Percentiles rank a stretch among this genome's conserved stretches.
Evolutionary conservation across 345 rosid genomes (phyloP).

Genomic region (Kernera saxatilis): DNA sequence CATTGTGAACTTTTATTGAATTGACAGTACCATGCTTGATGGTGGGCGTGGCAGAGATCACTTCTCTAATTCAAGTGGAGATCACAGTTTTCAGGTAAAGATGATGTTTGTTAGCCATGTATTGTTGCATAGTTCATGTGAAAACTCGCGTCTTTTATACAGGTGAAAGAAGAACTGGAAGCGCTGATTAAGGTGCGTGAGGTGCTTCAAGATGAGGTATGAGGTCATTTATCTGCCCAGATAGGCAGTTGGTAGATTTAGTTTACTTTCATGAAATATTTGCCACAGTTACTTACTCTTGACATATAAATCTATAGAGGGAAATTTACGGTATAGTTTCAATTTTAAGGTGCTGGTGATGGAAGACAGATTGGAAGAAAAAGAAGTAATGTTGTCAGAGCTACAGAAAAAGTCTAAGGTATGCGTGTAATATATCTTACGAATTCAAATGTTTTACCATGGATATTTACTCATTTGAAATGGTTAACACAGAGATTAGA

Average conservation of each 20-base stretch:
- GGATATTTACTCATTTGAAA: slow-evolving; percentile 23
- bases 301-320: neutral
- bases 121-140: neutral
- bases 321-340: slow-evolving; percentile 7
- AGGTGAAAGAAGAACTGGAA: slow-evolving; percentile 61
- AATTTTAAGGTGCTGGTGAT: slow-evolving; percentile 44
- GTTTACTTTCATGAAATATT: neutral
- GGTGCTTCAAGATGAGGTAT: slow-evolving; percentile 61
- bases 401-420: slow-evolving; percentile 70
- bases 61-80: slow-evolving; percentile 49
- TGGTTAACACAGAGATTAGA: slow-evolving; percentile 60
- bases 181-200: slow-evolving; percentile 42
- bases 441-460: neutral
- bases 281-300: neutral
- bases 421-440: neutral
- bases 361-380: slow-evolving; percentile 48
- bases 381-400: slow-evolving; percentile 41
- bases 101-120: neutral
- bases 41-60: slow-evolving; percentile 39
- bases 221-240: neutral
- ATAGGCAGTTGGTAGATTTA: neutral
- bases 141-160: slow-evolving; percentile 4
- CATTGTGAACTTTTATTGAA: neutral
- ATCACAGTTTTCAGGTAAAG: slow-evolving; percentile 48
- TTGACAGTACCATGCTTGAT: slow-evolving; percentile 42